Percentiles rank a stretch among this genome's conserved stretches.
Conservation (phyloP, 2,329 filamentous ascomycete species). For the Myriangium duriaei region DNA sequence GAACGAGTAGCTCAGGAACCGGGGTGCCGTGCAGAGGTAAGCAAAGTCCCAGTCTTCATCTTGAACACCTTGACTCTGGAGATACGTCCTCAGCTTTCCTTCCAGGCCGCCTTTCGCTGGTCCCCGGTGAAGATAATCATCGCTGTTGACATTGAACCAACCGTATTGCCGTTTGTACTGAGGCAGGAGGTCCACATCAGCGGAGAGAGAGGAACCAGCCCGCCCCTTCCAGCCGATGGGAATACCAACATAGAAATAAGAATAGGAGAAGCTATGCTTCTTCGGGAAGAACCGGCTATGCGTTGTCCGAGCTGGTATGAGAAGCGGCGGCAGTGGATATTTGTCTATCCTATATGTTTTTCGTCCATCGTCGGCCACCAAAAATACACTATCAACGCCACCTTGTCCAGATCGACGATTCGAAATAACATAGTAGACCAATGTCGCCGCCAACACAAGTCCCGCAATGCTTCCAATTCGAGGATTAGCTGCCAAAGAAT, state of each 20-base stretch:
- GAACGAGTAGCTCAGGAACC: constrained; percentile 57
- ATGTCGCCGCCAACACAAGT: background rate
- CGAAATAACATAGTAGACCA: background rate
- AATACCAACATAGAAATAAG: constrained; percentile 56
- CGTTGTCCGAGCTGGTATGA: constrained; percentile 54
- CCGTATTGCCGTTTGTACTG: constrained; percentile 21
- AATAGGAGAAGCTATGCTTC: constrained; percentile 56
- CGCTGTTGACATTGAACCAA: constrained; percentile 50
- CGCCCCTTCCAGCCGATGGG: constrained; percentile 51
- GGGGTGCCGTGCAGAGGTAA: constrained; percentile 59
- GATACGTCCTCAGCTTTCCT: constrained; percentile 49
- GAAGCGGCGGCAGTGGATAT: constrained; percentile 31
- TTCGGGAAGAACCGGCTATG: constrained; percentile 56
- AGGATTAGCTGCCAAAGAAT: no score
- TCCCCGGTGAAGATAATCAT: constrained; percentile 50
- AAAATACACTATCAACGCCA: no score
- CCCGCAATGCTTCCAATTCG: no score
- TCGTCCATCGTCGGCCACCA: no score
- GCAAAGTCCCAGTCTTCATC: constrained; percentile 50
- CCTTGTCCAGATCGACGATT: background rate
- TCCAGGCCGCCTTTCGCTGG: constrained; percentile 41
- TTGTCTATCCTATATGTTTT: constrained; percentile 17
- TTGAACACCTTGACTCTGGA: constrained; percentile 44
- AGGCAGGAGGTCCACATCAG: constrained; percentile 16
- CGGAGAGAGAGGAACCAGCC: constrained; percentile 45